phyloP scores from a whole-genome alignment of 176 grass and related monocot genomes.

The Aegilops longissima region DNA sequence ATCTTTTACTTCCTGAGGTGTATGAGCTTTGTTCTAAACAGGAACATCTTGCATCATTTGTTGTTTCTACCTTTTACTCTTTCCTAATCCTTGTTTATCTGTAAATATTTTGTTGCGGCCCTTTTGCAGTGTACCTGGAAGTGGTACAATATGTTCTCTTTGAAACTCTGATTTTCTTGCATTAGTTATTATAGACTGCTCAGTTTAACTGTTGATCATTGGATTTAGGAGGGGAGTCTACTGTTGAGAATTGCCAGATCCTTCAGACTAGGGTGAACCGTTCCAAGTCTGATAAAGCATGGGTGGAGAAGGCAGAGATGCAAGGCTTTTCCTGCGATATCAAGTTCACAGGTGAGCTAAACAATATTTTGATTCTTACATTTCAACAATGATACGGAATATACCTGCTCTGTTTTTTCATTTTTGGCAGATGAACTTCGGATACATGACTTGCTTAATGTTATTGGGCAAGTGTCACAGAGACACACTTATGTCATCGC shows the following conservation, averaged over 20 bases:
- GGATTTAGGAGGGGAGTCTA: slow-evolving; percentile 76
- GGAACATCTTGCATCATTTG: neutral
- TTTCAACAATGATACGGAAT: neutral
- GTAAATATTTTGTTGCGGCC: neutral
- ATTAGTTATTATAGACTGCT: neutral
- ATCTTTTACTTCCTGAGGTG: neutral
- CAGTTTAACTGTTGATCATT: slow-evolving; percentile 1
- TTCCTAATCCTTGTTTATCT: neutral
- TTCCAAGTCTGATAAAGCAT: slow-evolving; percentile 81
- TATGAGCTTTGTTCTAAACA: neutral
- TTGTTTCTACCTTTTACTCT: neutral
- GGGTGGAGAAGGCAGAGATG: slow-evolving; percentile 69
- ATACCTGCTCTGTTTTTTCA: neutral
- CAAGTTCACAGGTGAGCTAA: slow-evolving; percentile 72
- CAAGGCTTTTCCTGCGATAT: slow-evolving; percentile 85
- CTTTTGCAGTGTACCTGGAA: neutral
- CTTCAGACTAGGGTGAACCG: slow-evolving; percentile 91
- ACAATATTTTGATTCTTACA: neutral
- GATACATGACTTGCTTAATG: slow-evolving; percentile 8
- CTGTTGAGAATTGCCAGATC: slow-evolving; percentile 88
- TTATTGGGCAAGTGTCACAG: neutral
- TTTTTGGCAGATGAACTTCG: neutral
- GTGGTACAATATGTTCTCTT: neutral
- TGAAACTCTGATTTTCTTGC: neutral
- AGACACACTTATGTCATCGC: neutral